These are phyloP conservation scores for Xerocomus nothofagi DNA, from an alignment of 1,284 basidiomycete species.

Conservation along the genomic window DNA sequence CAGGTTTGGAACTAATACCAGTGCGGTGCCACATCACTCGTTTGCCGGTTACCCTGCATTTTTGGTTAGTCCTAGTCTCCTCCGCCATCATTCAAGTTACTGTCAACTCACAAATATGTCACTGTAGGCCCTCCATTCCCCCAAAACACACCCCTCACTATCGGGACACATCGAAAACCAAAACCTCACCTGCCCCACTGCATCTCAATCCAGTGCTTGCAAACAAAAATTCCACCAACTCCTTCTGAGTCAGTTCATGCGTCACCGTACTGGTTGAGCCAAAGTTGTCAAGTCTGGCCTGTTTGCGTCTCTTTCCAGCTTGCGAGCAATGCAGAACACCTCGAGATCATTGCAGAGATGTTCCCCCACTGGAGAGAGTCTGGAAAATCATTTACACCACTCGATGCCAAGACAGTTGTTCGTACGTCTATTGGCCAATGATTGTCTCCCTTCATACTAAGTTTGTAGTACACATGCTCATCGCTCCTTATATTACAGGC, in stretches of 20 bases:
- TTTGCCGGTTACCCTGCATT: too few species aligned
- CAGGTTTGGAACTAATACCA: too few species aligned
- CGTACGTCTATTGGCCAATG: constrained; percentile 41
- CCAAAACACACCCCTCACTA: too few species aligned
- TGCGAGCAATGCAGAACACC: constrained; percentile 46
- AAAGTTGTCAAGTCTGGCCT: constrained; percentile 37
- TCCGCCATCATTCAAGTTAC: too few species aligned
- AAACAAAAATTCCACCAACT: constrained; percentile 25
- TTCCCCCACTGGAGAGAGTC: constrained; percentile 51
- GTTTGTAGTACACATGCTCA: background rate
- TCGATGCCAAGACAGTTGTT: constrained; percentile 45
- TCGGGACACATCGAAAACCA: too few species aligned
- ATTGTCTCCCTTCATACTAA: background rate
- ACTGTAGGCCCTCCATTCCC: too few species aligned
- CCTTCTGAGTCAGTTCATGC: constrained; percentile 32
- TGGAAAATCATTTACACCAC: constrained; percentile 39
- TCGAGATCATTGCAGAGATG: constrained; percentile 43
- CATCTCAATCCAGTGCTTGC: constrained; percentile 12
- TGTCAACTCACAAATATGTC: too few species aligned
- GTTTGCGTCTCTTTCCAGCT: constrained; percentile 51
- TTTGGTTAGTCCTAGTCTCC: too few species aligned
- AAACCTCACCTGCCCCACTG: too few species aligned
- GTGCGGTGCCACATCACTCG: too few species aligned
- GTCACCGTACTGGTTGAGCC: constrained; percentile 30
- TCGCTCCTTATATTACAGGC: constrained; percentile 37